Conservation (phyloP, 805 yeast species). For the Suhomyces vadensis region DNA sequence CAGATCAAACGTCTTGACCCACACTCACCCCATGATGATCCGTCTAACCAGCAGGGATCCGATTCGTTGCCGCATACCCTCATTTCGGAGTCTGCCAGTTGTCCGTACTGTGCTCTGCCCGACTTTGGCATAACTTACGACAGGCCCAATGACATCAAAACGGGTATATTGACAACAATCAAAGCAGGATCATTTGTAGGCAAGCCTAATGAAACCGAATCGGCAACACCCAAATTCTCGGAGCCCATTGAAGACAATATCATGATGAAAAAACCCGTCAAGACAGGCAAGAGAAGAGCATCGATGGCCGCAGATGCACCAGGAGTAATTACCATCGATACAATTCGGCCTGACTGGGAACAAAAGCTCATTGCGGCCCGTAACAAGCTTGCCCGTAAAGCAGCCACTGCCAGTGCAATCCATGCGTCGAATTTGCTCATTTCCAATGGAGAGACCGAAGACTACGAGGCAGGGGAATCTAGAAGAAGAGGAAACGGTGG, state of each 20-base stretch:
- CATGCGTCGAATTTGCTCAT: constrained; percentile 82
- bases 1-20: constrained; percentile 91
- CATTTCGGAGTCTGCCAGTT: constrained; percentile 82
- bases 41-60: constrained; percentile 12
- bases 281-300: constrained; percentile 22
- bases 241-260: constrained; percentile 19
- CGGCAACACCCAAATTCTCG: constrained; percentile 3
- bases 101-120: constrained; percentile 91
- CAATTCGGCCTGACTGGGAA: constrained; percentile 93
- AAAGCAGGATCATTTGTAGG: constrained; percentile 46
- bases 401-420: constrained; percentile 92
- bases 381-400: constrained; percentile 73
- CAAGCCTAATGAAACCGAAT: constrained; percentile 10
- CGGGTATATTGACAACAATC: constrained; percentile 57
- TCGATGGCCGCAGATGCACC: constrained; percentile 69
- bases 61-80: constrained; percentile 54
- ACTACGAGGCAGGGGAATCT: constrained; percentile 29
- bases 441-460: constrained; percentile 13
- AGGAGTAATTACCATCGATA: constrained; percentile 75
- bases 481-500: constrained; percentile 15
- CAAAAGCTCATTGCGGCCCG: constrained; percentile 68
- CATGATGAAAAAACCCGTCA: neutral
- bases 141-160: constrained; percentile 54
- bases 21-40: constrained; percentile 83
- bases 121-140: constrained; percentile 82